Conservation (phyloP, 2,329 filamentous ascomycete genomes). For the Chaetoscypha palmicola region DNA sequence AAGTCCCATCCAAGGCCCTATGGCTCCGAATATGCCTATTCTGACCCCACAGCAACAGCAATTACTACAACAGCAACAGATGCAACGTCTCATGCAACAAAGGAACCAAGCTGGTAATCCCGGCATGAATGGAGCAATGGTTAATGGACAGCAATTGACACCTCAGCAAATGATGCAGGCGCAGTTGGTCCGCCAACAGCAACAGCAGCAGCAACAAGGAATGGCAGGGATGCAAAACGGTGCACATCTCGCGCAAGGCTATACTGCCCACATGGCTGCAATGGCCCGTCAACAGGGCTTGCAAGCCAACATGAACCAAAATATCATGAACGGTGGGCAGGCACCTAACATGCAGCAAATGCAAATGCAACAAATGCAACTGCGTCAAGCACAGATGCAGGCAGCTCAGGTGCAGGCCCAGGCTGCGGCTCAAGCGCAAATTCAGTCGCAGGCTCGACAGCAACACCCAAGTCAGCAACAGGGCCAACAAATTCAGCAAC, state of each 20-base stretch:
- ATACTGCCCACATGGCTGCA: conserved; percentile 17
- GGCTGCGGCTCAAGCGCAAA: conserved; percentile 13
- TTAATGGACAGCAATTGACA: conserved; percentile 30
- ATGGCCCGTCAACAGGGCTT: conserved; percentile 9
- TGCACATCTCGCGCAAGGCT: conserved; percentile 16
- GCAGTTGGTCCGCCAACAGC: conserved; percentile 13
- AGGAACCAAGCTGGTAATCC: too few species aligned
- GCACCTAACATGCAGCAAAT: conserved; percentile 35
- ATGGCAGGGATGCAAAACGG: conserved; percentile 13
- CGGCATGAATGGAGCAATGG: conserved; percentile 32
- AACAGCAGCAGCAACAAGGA: conserved; percentile 29
- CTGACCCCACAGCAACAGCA: conserved; percentile 29
- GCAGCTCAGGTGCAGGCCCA: conserved; percentile 14
- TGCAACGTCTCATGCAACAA: conserved; percentile 10
- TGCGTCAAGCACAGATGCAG: conserved; percentile 16
- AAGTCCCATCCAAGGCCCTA: conserved; percentile 54
- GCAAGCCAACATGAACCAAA: conserved; percentile 24
- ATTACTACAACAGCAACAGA: conserved; percentile 24
- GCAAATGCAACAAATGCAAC: conserved; percentile 29
- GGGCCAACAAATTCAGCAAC: conserved; percentile 4
- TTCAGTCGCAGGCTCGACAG: conserved; percentile 9
- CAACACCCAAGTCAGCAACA: conserved; percentile 17
- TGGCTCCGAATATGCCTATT: conserved; percentile 46
- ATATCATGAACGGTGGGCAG: conserved; percentile 32
- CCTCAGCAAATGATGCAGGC: conserved; percentile 18